Conservation (phyloP, 192 early-diverging fungal species). For the Entomortierella chlamydospora region DNA sequence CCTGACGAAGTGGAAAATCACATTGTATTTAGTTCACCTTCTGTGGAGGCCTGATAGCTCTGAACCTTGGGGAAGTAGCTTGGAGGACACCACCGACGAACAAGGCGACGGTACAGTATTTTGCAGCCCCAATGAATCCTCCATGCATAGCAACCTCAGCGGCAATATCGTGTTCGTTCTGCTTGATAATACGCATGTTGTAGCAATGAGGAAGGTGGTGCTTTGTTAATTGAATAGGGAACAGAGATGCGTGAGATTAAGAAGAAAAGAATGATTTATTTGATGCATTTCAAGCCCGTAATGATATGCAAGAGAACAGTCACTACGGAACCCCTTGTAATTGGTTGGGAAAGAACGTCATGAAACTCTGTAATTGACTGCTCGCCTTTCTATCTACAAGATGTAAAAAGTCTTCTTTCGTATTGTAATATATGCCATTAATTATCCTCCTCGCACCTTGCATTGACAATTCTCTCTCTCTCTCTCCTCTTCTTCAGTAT, state of each 20-base stretch:
- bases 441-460: too few species aligned
- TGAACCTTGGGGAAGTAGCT: slow-evolving; percentile 31
- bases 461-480: too few species aligned
- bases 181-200: slow-evolving; percentile 47
- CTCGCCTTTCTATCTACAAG: too few species aligned
- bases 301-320: too few species aligned
- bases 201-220: neutral
- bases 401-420: too few species aligned
- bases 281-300: too few species aligned
- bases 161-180: slow-evolving; percentile 33
- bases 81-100: slow-evolving; percentile 35
- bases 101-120: slow-evolving; percentile 39
- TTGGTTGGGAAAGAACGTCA: too few species aligned
- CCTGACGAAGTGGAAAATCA: neutral
- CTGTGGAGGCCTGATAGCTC: slow-evolving; percentile 36
- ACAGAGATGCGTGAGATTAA: neutral
- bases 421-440: too few species aligned
- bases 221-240: neutral
- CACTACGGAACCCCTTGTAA: too few species aligned
- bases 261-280: neutral
- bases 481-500: too few species aligned
- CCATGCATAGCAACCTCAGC: slow-evolving; percentile 45
- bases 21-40: slow-evolving; percentile 33
- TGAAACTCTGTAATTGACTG: too few species aligned
- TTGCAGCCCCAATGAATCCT: slow-evolving; percentile 34